Conservation (phyloP, 2,329 filamentous ascomycete species). For the Pseudocercospora cruenta region DNA sequence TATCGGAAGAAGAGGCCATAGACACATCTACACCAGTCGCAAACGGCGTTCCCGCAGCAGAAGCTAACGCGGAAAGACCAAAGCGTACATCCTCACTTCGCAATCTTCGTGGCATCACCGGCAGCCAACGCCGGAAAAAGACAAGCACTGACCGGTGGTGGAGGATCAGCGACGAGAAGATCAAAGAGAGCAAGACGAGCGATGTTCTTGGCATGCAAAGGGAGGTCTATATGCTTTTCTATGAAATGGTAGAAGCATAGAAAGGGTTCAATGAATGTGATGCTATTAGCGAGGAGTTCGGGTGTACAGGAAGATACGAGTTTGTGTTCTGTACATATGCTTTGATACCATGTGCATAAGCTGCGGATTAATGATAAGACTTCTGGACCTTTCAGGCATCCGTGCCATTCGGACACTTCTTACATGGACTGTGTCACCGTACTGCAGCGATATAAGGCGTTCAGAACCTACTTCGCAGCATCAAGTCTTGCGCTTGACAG, state of each 20-base stretch:
- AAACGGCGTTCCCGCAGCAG: constrained; percentile 7
- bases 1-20: background rate
- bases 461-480: too few species aligned
- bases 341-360: constrained; percentile 7
- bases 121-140: constrained; percentile 50
- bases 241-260: constrained; percentile 69
- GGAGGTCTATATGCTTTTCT: constrained; percentile 95
- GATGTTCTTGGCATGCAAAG: constrained; percentile 93
- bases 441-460: too few species aligned
- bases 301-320: background rate
- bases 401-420: background rate
- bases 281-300: constrained; percentile 1
- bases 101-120: constrained; percentile 1
- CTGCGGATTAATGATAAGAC: background rate
- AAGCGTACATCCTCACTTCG: constrained; percentile 8
- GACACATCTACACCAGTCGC: background rate
- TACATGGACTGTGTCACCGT: too few species aligned
- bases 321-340: background rate
- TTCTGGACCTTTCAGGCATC: background rate
- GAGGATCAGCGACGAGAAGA: constrained; percentile 96
- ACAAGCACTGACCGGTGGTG: constrained; percentile 78
- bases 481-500: too few species aligned
- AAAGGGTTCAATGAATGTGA: background rate
- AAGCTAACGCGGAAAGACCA: constrained; percentile 1
- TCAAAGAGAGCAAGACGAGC: constrained; percentile 89